Evolutionary conservation across 2,329 filamentous ascomycete genomes (phyloP).

Genomic region (Talaromyces sp.): DNA sequence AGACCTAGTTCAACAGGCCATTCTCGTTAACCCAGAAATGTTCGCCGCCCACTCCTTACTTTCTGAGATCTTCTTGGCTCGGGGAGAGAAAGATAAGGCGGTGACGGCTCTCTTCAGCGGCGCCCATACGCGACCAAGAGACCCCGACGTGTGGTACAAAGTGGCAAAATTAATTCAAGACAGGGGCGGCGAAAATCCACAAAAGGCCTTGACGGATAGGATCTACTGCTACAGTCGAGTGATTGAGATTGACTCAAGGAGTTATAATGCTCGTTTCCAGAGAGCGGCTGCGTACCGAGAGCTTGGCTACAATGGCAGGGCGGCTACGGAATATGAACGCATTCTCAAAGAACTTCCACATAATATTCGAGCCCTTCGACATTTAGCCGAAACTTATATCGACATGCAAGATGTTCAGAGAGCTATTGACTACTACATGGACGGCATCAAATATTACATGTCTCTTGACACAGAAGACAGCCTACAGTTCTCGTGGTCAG

Average conservation of each 20-base stretch:
- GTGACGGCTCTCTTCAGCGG: constrained; percentile 54
- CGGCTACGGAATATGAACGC: constrained; percentile 48
- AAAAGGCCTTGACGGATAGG: constrained; percentile 42
- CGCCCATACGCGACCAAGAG: constrained; percentile 52
- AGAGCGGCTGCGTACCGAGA: constrained; percentile 54
- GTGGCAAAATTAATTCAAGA: constrained; percentile 53
- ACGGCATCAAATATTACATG: constrained; percentile 47
- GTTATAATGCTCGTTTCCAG: constrained; percentile 50
- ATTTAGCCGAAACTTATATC: constrained; percentile 54
- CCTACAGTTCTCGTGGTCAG: constrained; percentile 63
- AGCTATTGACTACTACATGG: constrained; percentile 48
- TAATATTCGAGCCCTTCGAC: constrained; percentile 50
- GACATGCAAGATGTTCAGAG: constrained; percentile 45
- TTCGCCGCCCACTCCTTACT: constrained; percentile 57
- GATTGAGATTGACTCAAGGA: constrained; percentile 47
- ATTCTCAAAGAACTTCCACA: constrained; percentile 51
- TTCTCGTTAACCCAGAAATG: constrained; percentile 57
- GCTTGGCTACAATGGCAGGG: constrained; percentile 41
- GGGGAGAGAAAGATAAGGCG: constrained; percentile 54
- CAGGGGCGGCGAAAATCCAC: constrained; percentile 40
- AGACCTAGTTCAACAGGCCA: constrained; percentile 42
- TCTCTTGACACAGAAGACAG: constrained; percentile 39
- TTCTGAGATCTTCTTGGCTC: constrained; percentile 53
- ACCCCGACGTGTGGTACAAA: constrained; percentile 53
- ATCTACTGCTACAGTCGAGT: constrained; percentile 51